A percentile compares a stretch with the other conserved stretches of the same genome.
phyloP scores from a whole-genome alignment of 2,329 filamentous ascomycete genomes.

The Scedosporium minutisporum region DNA sequence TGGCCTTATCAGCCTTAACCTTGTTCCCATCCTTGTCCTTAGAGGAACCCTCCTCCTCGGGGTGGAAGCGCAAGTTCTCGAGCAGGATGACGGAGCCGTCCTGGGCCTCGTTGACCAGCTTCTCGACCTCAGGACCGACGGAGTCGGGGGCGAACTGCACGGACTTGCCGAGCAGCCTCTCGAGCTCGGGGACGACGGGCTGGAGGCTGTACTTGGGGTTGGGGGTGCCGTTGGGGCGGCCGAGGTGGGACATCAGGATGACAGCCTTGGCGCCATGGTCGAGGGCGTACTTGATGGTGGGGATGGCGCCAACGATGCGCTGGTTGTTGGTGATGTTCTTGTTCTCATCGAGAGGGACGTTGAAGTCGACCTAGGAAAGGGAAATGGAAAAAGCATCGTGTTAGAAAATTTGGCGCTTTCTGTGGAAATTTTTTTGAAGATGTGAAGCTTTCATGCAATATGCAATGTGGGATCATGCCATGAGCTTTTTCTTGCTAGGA shows the following conservation, averaged over 20 bases:
- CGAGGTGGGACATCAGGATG: constrained; percentile 96
- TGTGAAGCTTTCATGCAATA: too few relatives aligned
- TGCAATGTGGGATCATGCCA: too few relatives aligned
- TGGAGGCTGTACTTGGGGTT: constrained; percentile 93
- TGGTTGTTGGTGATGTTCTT: constrained; percentile 98
- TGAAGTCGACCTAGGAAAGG: constrained; percentile 82
- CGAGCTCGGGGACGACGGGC: constrained; percentile 82
- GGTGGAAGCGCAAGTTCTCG: constrained; percentile 97
- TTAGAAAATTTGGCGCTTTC: background rate
- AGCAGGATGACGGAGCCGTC: constrained; percentile 80
- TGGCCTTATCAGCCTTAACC: constrained; percentile 89
- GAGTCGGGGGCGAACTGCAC: constrained; percentile 87
- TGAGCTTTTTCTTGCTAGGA: background rate
- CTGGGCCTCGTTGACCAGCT: constrained; percentile 72
- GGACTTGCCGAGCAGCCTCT: constrained; percentile 76
- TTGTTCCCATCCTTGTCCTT: constrained; percentile 95
- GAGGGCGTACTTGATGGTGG: constrained; percentile 89
- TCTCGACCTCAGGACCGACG: constrained; percentile 84
- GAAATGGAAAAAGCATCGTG: background rate
- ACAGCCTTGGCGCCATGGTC: constrained; percentile 87
- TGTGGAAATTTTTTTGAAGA: too few relatives aligned
- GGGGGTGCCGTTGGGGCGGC: constrained; percentile 80
- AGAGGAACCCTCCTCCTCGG: constrained; percentile 93
- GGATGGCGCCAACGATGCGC: constrained; percentile 90
- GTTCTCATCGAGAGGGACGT: constrained; percentile 87